Percentiles rank a stretch among this genome's conserved stretches.
These are phyloP conservation scores for Teunomyces cretensis DNA, from an alignment of 805 yeast genomes.

Conservation along the genomic window DNA sequence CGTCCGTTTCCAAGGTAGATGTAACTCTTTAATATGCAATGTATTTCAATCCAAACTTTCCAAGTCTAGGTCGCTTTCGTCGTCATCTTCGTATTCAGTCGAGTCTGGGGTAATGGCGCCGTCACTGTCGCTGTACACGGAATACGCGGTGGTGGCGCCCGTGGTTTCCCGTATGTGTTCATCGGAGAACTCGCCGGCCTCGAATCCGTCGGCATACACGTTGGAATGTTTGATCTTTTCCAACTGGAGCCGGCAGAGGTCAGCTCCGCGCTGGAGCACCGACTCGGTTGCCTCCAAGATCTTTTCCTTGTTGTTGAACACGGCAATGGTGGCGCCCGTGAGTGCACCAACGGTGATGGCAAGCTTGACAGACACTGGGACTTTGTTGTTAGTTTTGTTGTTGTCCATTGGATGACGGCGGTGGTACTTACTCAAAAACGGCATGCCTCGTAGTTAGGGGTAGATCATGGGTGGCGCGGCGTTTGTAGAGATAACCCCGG, in stretches of 20 bases:
- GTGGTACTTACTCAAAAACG: background rate
- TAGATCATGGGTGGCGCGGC: background rate
- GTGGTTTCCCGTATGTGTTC: background rate
- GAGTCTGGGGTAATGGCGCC: slow-evolving; percentile 1
- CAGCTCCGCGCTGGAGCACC: slow-evolving; percentile 30
- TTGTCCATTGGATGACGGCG: background rate
- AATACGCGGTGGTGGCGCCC: background rate
- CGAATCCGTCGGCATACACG: slow-evolving; percentile 20
- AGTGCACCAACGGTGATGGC: slow-evolving; percentile 35
- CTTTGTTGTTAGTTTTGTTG: slow-evolving; percentile 15
- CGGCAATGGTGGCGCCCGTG: slow-evolving; percentile 34
- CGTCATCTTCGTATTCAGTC: background rate
- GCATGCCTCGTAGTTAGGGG: background rate
- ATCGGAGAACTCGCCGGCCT: slow-evolving; percentile 6
- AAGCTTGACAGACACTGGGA: slow-evolving; percentile 32
- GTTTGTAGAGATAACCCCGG: background rate
- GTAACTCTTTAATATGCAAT: no score
- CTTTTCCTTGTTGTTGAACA: slow-evolving; percentile 27
- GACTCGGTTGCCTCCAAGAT: slow-evolving; percentile 29
- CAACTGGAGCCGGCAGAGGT: slow-evolving; percentile 20
- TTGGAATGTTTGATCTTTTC: slow-evolving; percentile 15
- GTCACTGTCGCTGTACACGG: background rate
- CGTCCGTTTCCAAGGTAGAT: no score
- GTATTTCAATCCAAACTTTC: slow-evolving; percentile 3
- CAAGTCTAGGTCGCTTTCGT: background rate